Conservation (phyloP, 371 early-diverging fungal genomes). For the Apophysomyces elegans region DNA sequence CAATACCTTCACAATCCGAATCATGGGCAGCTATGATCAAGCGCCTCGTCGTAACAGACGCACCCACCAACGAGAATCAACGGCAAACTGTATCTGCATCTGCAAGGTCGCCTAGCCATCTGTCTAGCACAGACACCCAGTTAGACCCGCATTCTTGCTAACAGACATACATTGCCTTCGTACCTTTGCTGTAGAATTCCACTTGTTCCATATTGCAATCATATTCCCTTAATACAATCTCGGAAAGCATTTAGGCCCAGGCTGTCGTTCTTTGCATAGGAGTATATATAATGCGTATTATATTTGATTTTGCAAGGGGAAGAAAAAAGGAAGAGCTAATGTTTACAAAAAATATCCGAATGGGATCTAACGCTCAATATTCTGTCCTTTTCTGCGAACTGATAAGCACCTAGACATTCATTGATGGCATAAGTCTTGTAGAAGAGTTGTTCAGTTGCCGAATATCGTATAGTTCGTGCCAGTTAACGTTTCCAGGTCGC, state of each 20-base stretch:
- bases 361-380: not conserved
- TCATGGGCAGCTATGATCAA: conserved; percentile 52
- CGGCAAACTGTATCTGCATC: not conserved
- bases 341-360: not conserved
- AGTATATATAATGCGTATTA: too few relatives aligned
- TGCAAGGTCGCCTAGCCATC: not conserved
- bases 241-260: too few relatives aligned
- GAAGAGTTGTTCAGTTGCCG: conserved; percentile 21
- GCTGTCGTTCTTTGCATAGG: too few relatives aligned
- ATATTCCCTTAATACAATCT: too few relatives aligned
- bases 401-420: not conserved
- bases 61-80: conserved; percentile 22
- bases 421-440: not conserved
- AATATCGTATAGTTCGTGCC: conserved; percentile 62
- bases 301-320: too few relatives aligned
- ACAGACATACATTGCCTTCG: not conserved
- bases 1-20: conserved; percentile 41
- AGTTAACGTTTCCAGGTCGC: conserved; percentile 56
- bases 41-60: conserved; percentile 44
- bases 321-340: not conserved
- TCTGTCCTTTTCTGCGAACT: not conserved
- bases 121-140: not conserved
- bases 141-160: not conserved
- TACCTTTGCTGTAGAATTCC: too few relatives aligned
- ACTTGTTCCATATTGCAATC: too few relatives aligned